Base-by-base conservation (phyloP, 129 eudicot species). In the Ambrosia trifida region DNA sequence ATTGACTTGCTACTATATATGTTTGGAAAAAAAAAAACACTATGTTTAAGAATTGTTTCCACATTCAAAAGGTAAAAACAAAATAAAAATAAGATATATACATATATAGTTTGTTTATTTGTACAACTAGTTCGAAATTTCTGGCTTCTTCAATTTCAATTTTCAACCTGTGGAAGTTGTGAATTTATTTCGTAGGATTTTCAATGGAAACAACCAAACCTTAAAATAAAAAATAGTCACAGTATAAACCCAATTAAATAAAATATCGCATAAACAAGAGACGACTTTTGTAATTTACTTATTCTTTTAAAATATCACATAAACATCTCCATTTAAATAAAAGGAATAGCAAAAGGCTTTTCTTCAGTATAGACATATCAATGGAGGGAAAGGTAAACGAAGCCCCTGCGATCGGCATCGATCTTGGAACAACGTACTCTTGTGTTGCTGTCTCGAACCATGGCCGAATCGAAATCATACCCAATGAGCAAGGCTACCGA, bases 401-500 rank as follows among this genome's bases (percentile, higher is more conserved):
- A 4, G 69, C n/a, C 0, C 35, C 35, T 5, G 69, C 51, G 18
- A 64, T 64, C 5, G 69, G 52, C 16, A 64, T 64, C 36, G 68
- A 62, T 13, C 68, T 62, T 0, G 68, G 68, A 62, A 62, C 68
- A 62, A 62, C 68, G 7, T 62, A 70, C 62, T 28, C 63, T 0
- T 70, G 64, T 35, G 64, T 70, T 5, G 58, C 41, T 0, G 59
- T 14, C 33, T 46, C 41, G 41, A 30, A 47, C 41, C 13, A 46
- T 32, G 43, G 14, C 31, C 72, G 58, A 28, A 50, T 69, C 19
- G 74, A 69, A 43, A 69, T 51, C 74, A 69, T 69, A 30, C 74
- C 74, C 17, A 69, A 69, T 69, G 74, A 69, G 2, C 63, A 51
- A 69, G 74, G 63, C 49, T 31, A 50, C 63, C 16, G 74, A 52